Percentiles rank a stretch among this genome's conserved stretches.
phyloP scores from a whole-genome alignment of 2,329 filamentous ascomycete genomes.

The Alternaria metachromatica region DNA sequence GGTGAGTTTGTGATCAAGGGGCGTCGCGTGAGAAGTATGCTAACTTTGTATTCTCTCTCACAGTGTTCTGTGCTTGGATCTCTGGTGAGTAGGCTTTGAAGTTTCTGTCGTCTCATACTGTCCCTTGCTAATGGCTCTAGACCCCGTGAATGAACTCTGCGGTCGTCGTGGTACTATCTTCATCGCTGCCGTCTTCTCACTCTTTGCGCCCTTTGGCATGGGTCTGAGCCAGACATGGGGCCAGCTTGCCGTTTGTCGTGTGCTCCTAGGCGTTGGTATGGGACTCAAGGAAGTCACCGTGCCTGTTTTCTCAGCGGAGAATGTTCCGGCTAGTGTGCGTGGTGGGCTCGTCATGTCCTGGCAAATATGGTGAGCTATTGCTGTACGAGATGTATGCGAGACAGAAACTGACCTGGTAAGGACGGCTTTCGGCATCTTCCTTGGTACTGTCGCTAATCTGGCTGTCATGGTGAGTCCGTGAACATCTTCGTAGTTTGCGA shows the following conservation, averaged over 20 bases:
- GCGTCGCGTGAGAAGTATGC: neutral
- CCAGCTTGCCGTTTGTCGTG: slow-evolving; percentile 49
- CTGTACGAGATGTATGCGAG: neutral
- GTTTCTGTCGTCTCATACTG: neutral
- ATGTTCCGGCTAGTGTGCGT: slow-evolving; percentile 56
- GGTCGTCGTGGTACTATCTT: slow-evolving; percentile 45
- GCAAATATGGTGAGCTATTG: slow-evolving; percentile 45
- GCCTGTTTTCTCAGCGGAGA: slow-evolving; percentile 56
- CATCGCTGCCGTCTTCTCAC: slow-evolving; percentile 42
- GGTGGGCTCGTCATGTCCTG: slow-evolving; percentile 57
- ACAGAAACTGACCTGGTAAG: neutral
- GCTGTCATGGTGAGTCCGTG: slow-evolving; percentile 39
- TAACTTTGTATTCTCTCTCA: neutral
- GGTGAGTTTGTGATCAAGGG: neutral
- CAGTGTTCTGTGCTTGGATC: slow-evolving; percentile 33
- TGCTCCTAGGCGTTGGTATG: slow-evolving; percentile 52
- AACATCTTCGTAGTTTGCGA: neutral
- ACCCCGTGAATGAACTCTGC: slow-evolving; percentile 39
- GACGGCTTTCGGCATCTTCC: slow-evolving; percentile 55
- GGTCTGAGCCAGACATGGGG: slow-evolving; percentile 48
- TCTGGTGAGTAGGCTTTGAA: slow-evolving; percentile 5
- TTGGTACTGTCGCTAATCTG: slow-evolving; percentile 52
- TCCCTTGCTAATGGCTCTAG: neutral
- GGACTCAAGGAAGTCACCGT: slow-evolving; percentile 55
- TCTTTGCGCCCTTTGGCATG: slow-evolving; percentile 46